These are phyloP conservation scores for Podila minutissima DNA, from an alignment of 192 early-diverging fungal species.

Conservation along the genomic window DNA sequence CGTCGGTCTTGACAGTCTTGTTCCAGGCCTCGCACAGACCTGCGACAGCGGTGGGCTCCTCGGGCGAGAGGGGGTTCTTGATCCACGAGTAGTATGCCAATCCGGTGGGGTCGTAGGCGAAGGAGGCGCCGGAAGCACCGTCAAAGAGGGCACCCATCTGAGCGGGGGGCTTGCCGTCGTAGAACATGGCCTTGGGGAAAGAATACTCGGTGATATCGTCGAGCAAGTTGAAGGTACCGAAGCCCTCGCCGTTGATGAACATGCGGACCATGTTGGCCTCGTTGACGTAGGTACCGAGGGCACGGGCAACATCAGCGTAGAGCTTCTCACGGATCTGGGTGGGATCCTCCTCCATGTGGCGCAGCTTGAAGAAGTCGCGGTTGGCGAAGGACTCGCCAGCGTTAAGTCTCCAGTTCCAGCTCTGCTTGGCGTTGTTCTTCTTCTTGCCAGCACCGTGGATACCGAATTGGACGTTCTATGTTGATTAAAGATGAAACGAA, in stretches of 20 bases:
- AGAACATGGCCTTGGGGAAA: slow-evolving; percentile 53
- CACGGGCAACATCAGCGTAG: slow-evolving; percentile 52
- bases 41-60: slow-evolving; percentile 19
- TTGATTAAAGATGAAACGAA: background rate
- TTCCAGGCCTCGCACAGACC: slow-evolving; percentile 33
- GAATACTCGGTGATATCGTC: slow-evolving; percentile 58
- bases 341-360: slow-evolving; percentile 61
- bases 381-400: slow-evolving; percentile 22
- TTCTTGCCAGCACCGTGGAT: slow-evolving; percentile 58
- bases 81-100: slow-evolving; percentile 32
- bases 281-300: slow-evolving; percentile 56
- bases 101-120: slow-evolving; percentile 38
- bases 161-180: slow-evolving; percentile 34
- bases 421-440: slow-evolving; percentile 63
- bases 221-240: slow-evolving; percentile 59
- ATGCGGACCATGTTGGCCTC: slow-evolving; percentile 57
- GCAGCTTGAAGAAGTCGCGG: slow-evolving; percentile 58
- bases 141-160: slow-evolving; percentile 54
- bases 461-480: slow-evolving; percentile 53
- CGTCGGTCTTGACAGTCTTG: slow-evolving; percentile 30
- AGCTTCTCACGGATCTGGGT: slow-evolving; percentile 63
- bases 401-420: slow-evolving; percentile 53
- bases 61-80: slow-evolving; percentile 39
- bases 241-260: slow-evolving; percentile 54
- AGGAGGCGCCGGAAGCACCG: slow-evolving; percentile 56